Base-by-base conservation (phyloP, 75 land plant genomes). In the Pinus albicaulis region DNA sequence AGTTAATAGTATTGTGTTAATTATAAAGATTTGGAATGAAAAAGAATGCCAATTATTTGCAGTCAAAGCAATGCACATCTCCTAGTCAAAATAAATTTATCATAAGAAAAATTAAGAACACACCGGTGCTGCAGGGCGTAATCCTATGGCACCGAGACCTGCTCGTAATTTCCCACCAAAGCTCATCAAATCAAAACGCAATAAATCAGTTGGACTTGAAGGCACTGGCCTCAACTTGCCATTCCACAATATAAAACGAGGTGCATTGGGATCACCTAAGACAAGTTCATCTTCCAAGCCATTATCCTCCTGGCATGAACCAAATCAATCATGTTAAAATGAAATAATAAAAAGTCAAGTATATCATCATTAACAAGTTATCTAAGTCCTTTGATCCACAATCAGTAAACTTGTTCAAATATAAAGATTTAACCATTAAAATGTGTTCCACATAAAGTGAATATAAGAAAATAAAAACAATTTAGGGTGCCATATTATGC, bases 101-200 rank as follows among this genome's bases (percentile, higher is more conserved):
- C 28, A 73, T 19, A 62, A 59, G 76, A 34, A 70, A 17, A 8
- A 70, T 8, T 52, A 31, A 44, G 48, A 16, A 81, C 90, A 77
- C 79, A 96, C 99, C 28, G 99, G 99, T 53, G 99, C 92, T 78
- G 98, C 83, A 76, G 95, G 89, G 17, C 91, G 87, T 70, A 96
- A 70, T 48, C 99, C 99, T 65, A 96, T 57, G 31, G 98, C 98
- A 78, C 99, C 99, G n/a, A n/a, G 78, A 13, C 95, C 99, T 81
- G 99, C 99, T 57, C 99, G 82, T 25, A 96, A 74, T 77, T 96
- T 96, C 36, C 99, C 99, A 57, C 72, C 73, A 73, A 96, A 65
- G 80, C 95, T 92, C 93, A 96, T 95, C 75, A 96, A n/a, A 56
- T 96, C 99, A 91, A 96, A 96, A 66, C 92, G 82, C 10, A 98